Evolutionary conservation across 1,139 yeast species (phyloP).

Genomic region (Pichia sp.): DNA sequence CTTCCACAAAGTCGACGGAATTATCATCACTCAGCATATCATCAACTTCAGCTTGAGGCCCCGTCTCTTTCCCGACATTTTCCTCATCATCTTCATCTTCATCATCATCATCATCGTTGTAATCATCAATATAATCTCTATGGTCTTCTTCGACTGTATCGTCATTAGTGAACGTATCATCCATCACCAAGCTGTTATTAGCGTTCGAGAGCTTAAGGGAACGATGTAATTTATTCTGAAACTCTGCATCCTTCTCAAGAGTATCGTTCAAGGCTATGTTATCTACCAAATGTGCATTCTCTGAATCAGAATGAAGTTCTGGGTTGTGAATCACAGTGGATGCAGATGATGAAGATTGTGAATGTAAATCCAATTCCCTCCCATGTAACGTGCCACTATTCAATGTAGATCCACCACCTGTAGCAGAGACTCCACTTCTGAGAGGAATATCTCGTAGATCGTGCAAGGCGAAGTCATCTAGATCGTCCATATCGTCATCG

Average conservation of each 20-base stretch:
- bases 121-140: conserved; percentile 16
- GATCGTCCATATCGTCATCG: conserved; percentile 3
- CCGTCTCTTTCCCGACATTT: conserved; percentile 6
- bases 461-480: conserved; percentile 19
- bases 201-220: conserved; percentile 3
- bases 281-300: conserved; percentile 1
- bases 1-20: conserved; percentile 5
- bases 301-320: conserved; percentile 11
- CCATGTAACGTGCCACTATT: too few relatives aligned
- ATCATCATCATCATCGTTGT: conserved; percentile 9
- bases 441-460: conserved; percentile 11
- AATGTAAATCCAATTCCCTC: too few relatives aligned
- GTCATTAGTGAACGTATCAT: conserved; percentile 22
- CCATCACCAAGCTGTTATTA: conserved; percentile 3
- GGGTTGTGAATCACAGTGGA: conserved; percentile 22
- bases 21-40: conserved; percentile 14
- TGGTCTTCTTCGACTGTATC: conserved; percentile 13
- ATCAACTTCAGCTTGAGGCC: not conserved
- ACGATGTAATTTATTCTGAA: conserved; percentile 10
- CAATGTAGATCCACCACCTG: conserved; percentile 6
- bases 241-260: conserved; percentile 14
- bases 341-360: conserved; percentile 22
- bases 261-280: conserved; percentile 9
- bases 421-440: conserved; percentile 3
- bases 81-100: conserved; percentile 13